Evolutionary conservation across 1,284 basidiomycete species (phyloP), one percentile per base, ranked within the genome.

Genomic region (Puccinia hordei): DNA sequence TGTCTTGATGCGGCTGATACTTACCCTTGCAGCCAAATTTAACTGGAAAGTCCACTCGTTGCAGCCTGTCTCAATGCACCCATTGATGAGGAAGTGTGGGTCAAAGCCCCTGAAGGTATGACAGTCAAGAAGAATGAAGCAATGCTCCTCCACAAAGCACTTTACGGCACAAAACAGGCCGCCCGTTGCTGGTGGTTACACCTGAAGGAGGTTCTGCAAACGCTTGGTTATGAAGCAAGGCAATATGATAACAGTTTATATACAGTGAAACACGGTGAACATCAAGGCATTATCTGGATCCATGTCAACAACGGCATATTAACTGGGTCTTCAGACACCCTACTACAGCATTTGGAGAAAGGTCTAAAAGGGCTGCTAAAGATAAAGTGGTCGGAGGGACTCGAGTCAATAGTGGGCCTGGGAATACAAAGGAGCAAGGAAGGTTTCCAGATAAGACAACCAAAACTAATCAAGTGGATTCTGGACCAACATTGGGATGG

Each of bases 81-180:
- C 3, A 66, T 66, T 35, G 63, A 66, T 38, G 33, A 66, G 30
- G n/a, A n/a, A 19, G 33, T 66, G 3, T 66, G 38, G 19, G 63
- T 66, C 22, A 8, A 35, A 19, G 27, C 63, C 3, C 63, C 63
- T 8, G 33, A 66, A 38, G 63, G 63, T 8, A 30, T 66, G 33
- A 15, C 4, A 6, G 27, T 57, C 55, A n/a, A n/a, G 55, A 5
- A 5, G 4, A 9, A 17, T 30, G 27, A n/a, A 57, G 38, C 38
- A 6, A 6, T 66, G 12, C 24, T 30, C 8, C 63, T 66, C 3
- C n/a, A 35, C 19, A 66, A 66, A 66, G 63, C 63, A 24, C 19
- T 66, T 3, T 66, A 66, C 38, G 63, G 63, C 6, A 66, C 63
- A 22, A 66, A 66, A 19, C 55, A 57, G 17, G n/a, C 55, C 9